Base-by-base conservation (phyloP, 1,139 yeast species). In the Saccharomyces pastorianus region DNA sequence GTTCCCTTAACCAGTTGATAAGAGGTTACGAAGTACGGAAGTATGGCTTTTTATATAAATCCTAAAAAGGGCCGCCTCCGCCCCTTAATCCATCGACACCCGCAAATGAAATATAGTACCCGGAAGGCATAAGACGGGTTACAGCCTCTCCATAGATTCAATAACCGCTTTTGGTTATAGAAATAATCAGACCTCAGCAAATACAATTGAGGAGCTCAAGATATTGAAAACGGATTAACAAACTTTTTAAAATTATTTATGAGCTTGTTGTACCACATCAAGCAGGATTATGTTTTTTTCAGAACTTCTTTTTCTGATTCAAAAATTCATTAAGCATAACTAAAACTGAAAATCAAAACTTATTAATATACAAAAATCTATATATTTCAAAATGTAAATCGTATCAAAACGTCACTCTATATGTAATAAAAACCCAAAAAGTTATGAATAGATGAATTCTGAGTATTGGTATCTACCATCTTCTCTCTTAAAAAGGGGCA, bases 51-150 rank as follows among this genome's bases (percentile, higher is more conserved):
- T 38, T 38, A 20, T 38, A 38, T 38, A 38, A 17, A 20, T 38
- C 44, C 44, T 7, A 17, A 38, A 38, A 38, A 38, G 44, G 44
- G 44, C 44, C 25, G 44, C 44, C 44, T 38, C 44, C 44, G 44
- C 44, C 44, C 44, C 44, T 38, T 38, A 38, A 38, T 38, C 44
- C 44, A 38, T 38, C 44, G 44, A 38, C 44, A 38, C 44, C 44
- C 44, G 44, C 44, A 38, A 38, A 38, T 17, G 11, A 6, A 17
- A 20, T 20, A 1, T 1, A 26, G 6, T 38, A 38, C 44, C 44
- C 44, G 44, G 44, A 1, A 7, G 6, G 3, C 7, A 5, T 1
- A 3, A 20, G 9, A 20, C 44, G 44, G 25, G 25, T 38, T 38
- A 38, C 44, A 38, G 26, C n/a, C 44, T 20, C 25, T 38, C 20